Conservation (phyloP, 164 flowering plant species). For the grape (Vitis vinifera) region DNA sequence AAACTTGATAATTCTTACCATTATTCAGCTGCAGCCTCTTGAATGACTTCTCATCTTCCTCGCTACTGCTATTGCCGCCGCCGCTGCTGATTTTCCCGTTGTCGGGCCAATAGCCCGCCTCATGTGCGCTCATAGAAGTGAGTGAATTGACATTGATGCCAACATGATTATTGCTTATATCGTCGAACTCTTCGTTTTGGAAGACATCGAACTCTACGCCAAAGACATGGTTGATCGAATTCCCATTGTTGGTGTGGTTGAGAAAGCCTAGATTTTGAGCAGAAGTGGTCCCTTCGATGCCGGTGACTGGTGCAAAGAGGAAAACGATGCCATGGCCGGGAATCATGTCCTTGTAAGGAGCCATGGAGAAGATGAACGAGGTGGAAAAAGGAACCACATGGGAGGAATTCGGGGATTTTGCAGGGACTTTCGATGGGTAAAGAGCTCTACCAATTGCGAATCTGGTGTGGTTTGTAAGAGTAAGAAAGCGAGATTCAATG, state of each 20-base stretch:
- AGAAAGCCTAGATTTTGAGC: conserved; percentile 52
- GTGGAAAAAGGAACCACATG: conserved; percentile 19
- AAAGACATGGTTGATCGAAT: conserved; percentile 42
- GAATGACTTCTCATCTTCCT: conserved; percentile 9
- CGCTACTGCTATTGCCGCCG: neutral
- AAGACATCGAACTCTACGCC: conserved; percentile 69
- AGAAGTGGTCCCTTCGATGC: conserved; percentile 38
- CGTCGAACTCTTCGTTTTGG: conserved; percentile 49
- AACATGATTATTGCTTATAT: conserved; percentile 53
- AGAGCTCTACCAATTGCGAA: conserved; percentile 33
- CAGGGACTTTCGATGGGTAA: conserved; percentile 26
- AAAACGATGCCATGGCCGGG: conserved; percentile 68
- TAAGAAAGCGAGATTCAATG: conserved; percentile 18
- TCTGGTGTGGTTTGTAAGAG: conserved; percentile 25
- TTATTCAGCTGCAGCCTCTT: conserved; percentile 21
- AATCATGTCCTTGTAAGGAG: conserved; percentile 30
- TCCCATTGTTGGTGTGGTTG: conserved; percentile 36
- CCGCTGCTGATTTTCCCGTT: neutral
- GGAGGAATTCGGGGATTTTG: conserved; percentile 19
- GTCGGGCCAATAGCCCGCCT: conserved; percentile 51
- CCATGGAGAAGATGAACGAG: conserved; percentile 70
- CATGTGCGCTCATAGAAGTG: conserved; percentile 26
- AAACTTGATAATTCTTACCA: conserved; percentile 44
- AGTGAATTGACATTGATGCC: conserved; percentile 60
- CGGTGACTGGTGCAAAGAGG: conserved; percentile 41